phyloP scores from a whole-genome alignment of 2,329 filamentous ascomycete genomes.

The Chaetomiaceae sp. region DNA sequence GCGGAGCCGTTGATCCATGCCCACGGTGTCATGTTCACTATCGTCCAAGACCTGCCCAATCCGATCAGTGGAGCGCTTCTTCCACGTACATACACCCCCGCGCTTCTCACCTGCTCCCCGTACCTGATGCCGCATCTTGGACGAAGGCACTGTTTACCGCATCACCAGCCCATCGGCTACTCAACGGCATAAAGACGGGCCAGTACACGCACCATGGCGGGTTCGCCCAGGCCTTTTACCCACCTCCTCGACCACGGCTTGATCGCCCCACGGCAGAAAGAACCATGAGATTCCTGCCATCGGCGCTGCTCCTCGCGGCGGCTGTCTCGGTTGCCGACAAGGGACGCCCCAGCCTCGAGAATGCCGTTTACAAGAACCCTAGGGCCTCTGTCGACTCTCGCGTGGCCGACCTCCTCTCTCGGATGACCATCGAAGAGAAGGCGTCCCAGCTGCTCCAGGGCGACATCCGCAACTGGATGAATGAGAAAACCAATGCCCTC shows the following conservation, averaged over 20 bases:
- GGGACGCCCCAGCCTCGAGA: constrained; percentile 16
- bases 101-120: no score
- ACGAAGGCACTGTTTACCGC: no score
- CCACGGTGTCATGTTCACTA: no score
- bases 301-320: constrained; percentile 12
- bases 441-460: constrained; percentile 64
- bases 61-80: no score
- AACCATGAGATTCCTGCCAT: constrained; percentile 11
- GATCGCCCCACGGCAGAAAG: no score
- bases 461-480: constrained; percentile 70
- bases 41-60: no score
- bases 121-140: no score
- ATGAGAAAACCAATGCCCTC: constrained; percentile 61
- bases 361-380: constrained; percentile 57
- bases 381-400: constrained; percentile 58
- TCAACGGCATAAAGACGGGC: not conserved
- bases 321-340: constrained; percentile 5
- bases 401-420: constrained; percentile 61
- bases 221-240: not conserved
- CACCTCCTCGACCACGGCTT: not conserved
- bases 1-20: no score
- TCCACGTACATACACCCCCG: not conserved
- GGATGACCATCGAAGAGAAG: constrained; percentile 74
- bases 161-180: not conserved
- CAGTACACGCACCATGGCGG: not conserved